These are phyloP conservation scores for Yarrowia porcina DNA, from an alignment of 805 yeast species.

Conservation along the genomic window DNA sequence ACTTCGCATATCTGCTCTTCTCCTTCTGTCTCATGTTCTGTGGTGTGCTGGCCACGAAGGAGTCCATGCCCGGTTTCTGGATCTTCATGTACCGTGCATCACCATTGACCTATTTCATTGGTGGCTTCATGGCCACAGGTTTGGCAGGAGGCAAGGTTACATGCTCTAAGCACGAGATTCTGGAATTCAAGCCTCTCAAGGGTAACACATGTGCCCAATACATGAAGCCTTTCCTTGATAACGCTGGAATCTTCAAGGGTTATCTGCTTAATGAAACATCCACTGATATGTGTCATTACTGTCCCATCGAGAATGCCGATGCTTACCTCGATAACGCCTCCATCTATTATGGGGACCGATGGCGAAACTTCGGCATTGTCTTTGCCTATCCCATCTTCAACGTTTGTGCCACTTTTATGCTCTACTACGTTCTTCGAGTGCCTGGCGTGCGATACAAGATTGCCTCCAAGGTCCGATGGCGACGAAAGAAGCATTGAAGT, in stretches of 20 bases:
- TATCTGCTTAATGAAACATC: slow-evolving; percentile 44
- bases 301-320: slow-evolving; percentile 58
- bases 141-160: slow-evolving; percentile 47
- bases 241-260: slow-evolving; percentile 44
- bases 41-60: slow-evolving; percentile 58
- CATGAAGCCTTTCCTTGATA: slow-evolving; percentile 42
- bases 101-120: slow-evolving; percentile 64
- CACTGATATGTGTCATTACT: slow-evolving; percentile 57
- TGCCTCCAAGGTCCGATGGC: slow-evolving; percentile 20
- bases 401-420: slow-evolving; percentile 44
- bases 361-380: slow-evolving; percentile 61
- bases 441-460: slow-evolving; percentile 41
- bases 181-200: slow-evolving; percentile 49
- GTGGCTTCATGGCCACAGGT: slow-evolving; percentile 48
- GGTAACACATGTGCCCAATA: slow-evolving; percentile 59
- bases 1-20: slow-evolving; percentile 51
- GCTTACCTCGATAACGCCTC: slow-evolving; percentile 48
- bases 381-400: slow-evolving; percentile 50
- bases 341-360: slow-evolving; percentile 40
- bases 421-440: slow-evolving; percentile 68
- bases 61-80: slow-evolving; percentile 74
- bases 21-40: slow-evolving; percentile 58
- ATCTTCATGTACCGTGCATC: slow-evolving; percentile 70
- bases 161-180: slow-evolving; percentile 51
- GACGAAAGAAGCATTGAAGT: background rate